Conservation (phyloP, 768 basidiomycete genomes). For the Hemileccinum rubropunctum region DNA sequence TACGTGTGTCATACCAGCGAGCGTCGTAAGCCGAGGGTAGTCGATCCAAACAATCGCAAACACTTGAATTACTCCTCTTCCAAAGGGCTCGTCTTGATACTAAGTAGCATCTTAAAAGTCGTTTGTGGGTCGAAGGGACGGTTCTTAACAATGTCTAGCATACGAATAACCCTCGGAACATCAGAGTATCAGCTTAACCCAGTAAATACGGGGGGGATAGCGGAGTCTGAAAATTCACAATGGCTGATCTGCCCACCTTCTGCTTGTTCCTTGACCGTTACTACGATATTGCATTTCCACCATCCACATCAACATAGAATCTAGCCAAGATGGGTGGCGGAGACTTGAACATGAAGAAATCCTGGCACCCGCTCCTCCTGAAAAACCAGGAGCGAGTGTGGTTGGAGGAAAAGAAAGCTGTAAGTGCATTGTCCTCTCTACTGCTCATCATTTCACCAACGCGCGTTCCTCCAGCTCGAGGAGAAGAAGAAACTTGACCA, state of each 20-base stretch:
- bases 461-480: slow-evolving; percentile 63
- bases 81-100: no score
- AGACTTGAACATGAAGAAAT: slow-evolving; percentile 99
- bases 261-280: slow-evolving; percentile 5
- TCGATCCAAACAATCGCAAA: slow-evolving; percentile 33
- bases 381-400: slow-evolving; percentile 99
- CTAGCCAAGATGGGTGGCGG: slow-evolving; percentile 91
- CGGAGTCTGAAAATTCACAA: slow-evolving; percentile 4
- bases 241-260: neutral
- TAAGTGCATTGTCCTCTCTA: slow-evolving; percentile 37
- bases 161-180: no score
- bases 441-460: slow-evolving; percentile 5
- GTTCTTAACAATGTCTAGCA: no score
- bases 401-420: slow-evolving; percentile 97
- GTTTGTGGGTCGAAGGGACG: no score
- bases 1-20: slow-evolving; percentile 7
- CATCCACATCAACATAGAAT: slow-evolving; percentile 14
- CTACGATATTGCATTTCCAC: slow-evolving; percentile 6
- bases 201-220: no score
- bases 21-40: neutral
- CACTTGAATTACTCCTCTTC: neutral
- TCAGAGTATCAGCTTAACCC: no score
- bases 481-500: slow-evolving; percentile 99
- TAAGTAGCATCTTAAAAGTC: no score
- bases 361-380: slow-evolving; percentile 97